Percentiles rank a stretch among this genome's conserved stretches.
Evolutionary conservation across 371 early-diverging fungal genomes (phyloP).

Genomic region (Actinomucor elegans): DNA sequence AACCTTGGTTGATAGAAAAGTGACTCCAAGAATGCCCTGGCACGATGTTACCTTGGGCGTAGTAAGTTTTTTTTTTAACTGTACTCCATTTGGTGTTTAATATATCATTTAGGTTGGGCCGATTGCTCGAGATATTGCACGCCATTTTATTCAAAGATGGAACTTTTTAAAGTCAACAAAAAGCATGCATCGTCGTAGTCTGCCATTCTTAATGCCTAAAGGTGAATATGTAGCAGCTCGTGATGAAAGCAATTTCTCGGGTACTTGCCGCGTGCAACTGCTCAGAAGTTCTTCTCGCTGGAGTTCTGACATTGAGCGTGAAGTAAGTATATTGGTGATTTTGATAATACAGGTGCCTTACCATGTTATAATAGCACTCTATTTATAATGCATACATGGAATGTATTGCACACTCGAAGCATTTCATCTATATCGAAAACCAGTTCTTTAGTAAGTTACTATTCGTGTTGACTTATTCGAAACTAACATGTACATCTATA

Average conservation of each 20-base stretch:
- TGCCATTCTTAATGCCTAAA: constrained; percentile 81
- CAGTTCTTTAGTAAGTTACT: constrained; percentile 84
- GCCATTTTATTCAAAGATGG: constrained; percentile 94
- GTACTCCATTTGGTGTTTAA: too few relatives aligned
- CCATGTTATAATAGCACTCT: constrained; percentile 73
- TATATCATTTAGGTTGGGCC: constrained; percentile 53
- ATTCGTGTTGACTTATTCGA: not conserved
- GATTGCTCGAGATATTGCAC: constrained; percentile 80
- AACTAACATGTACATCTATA: not conserved
- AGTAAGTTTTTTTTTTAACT: constrained; percentile 31
- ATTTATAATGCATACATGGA: constrained; percentile 86
- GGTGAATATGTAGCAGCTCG: constrained; percentile 76
- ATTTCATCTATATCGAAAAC: constrained; percentile 94
- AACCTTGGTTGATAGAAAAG: constrained; percentile 58
- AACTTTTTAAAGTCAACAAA: constrained; percentile 80
- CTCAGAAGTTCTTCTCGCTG: constrained; percentile 68
- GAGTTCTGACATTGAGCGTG: constrained; percentile 66
- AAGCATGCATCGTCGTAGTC: constrained; percentile 54
- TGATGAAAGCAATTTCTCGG: constrained; percentile 65
- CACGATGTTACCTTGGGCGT: constrained; percentile 87
- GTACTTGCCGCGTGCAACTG: constrained; percentile 71
- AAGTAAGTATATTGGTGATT: constrained; percentile 37
- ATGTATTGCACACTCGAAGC: constrained; percentile 74
- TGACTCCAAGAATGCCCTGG: constrained; percentile 91
- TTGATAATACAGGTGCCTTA: too few relatives aligned